Evolutionary conservation across 1,284 basidiomycete species (phyloP).

Genomic region (Ceratobasidium sp.): DNA sequence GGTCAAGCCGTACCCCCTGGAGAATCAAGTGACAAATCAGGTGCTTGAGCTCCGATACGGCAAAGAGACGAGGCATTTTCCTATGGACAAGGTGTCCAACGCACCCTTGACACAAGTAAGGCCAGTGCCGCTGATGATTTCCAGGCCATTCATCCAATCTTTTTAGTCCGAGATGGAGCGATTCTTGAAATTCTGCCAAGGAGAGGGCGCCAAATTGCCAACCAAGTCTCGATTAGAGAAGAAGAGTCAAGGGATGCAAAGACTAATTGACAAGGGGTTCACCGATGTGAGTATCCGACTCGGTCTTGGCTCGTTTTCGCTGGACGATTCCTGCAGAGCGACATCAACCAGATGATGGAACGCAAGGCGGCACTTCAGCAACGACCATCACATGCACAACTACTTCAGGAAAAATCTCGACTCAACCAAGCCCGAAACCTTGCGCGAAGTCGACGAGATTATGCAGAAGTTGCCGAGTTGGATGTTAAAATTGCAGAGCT

Average conservation of each 20-base stretch:
- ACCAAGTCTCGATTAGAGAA: slow-evolving; percentile 68
- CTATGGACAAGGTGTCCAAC: slow-evolving; percentile 86
- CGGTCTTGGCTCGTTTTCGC: slow-evolving; percentile 1
- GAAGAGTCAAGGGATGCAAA: slow-evolving; percentile 67
- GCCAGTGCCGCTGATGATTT: not conserved
- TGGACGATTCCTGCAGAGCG: slow-evolving; percentile 49
- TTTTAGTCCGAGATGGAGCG: slow-evolving; percentile 77
- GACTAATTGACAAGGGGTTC: slow-evolving; percentile 64
- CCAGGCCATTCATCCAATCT: slow-evolving; percentile 11
- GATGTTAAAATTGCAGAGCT: slow-evolving; percentile 69
- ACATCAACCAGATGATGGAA: slow-evolving; percentile 75
- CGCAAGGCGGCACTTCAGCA: slow-evolving; percentile 67
- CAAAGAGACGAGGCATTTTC: slow-evolving; percentile 61
- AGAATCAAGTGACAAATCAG: slow-evolving; percentile 67
- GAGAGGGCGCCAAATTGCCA: slow-evolving; percentile 70
- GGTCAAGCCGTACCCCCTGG: slow-evolving; percentile 76
- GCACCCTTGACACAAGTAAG: slow-evolving; percentile 64
- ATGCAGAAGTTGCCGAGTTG: slow-evolving; percentile 63
- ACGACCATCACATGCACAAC: slow-evolving; percentile 51
- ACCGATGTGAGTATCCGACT: slow-evolving; percentile 68
- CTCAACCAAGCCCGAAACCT: slow-evolving; percentile 71
- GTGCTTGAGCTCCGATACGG: slow-evolving; percentile 76
- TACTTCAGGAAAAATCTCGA: slow-evolving; percentile 66
- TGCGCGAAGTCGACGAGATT: slow-evolving; percentile 74
- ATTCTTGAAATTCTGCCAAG: slow-evolving; percentile 57